phyloP scores from a whole-genome alignment of 1,284 basidiomycete genomes.

The Sphagnurus paluster region DNA sequence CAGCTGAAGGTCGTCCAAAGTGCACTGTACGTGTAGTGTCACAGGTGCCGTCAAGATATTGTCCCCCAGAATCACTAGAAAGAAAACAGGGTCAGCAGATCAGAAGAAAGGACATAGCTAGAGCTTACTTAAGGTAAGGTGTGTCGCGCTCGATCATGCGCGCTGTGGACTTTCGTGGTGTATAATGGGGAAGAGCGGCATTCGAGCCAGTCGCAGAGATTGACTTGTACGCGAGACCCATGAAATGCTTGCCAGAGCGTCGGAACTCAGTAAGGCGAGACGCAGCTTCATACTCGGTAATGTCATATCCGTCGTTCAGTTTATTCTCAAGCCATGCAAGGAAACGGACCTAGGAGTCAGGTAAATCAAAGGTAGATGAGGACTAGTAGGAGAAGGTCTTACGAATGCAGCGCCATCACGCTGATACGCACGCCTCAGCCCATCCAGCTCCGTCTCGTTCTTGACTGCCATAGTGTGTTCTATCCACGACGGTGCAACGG shows the following conservation, averaged over 20 bases:
- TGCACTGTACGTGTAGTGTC: conserved; percentile 92
- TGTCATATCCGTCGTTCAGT: conserved; percentile 71
- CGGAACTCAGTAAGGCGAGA: conserved; percentile 83
- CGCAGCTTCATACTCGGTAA: conserved; percentile 92
- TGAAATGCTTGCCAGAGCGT: conserved; percentile 72
- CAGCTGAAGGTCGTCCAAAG: conserved; percentile 80
- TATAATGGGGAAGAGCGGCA: conserved; percentile 93
- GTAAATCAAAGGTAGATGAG: conserved; percentile 23
- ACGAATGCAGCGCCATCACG: conserved; percentile 94
- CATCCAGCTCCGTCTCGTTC: conserved; percentile 83
- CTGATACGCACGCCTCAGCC: conserved; percentile 82
- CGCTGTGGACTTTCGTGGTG: conserved; percentile 72
- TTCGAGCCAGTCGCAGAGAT: conserved; percentile 92
- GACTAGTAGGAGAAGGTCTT: conserved; percentile 28
- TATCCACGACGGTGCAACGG: conserved; percentile 64
- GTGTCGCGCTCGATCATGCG: conserved; percentile 73
- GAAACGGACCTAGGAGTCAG: conserved; percentile 60
- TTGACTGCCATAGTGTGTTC: conserved; percentile 86
- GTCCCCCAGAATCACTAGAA: conserved; percentile 90
- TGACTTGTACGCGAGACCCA: conserved; percentile 91
- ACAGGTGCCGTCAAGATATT: conserved; percentile 90
- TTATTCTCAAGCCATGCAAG: conserved; percentile 91
- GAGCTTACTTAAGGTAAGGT: conserved; percentile 88
- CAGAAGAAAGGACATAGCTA: background rate
- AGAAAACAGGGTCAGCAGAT: too few species aligned